Base-by-base conservation (phyloP, 176 grass and related monocot species). In the Stipa capillata region DNA sequence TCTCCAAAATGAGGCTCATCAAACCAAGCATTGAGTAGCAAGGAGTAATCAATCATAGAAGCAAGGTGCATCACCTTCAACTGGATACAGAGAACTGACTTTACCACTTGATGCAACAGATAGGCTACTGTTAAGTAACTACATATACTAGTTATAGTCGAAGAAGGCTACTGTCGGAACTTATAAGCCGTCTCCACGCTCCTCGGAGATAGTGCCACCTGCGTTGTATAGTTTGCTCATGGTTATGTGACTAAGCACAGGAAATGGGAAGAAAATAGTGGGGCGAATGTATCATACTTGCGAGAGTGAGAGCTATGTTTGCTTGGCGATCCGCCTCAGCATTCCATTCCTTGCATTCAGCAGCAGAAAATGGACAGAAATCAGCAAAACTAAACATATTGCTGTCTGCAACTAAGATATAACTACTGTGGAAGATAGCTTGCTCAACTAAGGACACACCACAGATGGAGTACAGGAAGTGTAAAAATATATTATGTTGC, bases 241-340 rank as follows among this genome's bases (percentile, higher is more conserved):
- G 65, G 78, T 51, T 52, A 59, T 49, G 39, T 48, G 36, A 20
- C 10, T 8, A 75, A 8, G 21, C 9, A 50, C 6, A 48, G 50
- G 24, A 32, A 45, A 66, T 36, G 36, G 8, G 23, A 49, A 12
- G 63, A 69, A 6, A 20, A 37, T 41, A 43, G 4, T 24, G 29
- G 28, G 33, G 7, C 23, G 16, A 40, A 32, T 23, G 52, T 50
- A 31, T 10, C 59, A 11, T 88, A 92, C 86, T 56, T 31, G 29
- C 9, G 27, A 88, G 90, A 16, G 51, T 85, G 28, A 76, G 25
- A 44, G 74, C 86, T n/a, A 86, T 80, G 55, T 85, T 85, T 11
- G 90, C 90, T 72, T 92, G 79, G 24, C 36, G 63, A 83, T 88
- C 86, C 0, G 90, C 90, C 76, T 88, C 83, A 17, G 82, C 69